Conservation (phyloP, 768 basidiomycete genomes). For the Leccinum olivaceopallidum region DNA sequence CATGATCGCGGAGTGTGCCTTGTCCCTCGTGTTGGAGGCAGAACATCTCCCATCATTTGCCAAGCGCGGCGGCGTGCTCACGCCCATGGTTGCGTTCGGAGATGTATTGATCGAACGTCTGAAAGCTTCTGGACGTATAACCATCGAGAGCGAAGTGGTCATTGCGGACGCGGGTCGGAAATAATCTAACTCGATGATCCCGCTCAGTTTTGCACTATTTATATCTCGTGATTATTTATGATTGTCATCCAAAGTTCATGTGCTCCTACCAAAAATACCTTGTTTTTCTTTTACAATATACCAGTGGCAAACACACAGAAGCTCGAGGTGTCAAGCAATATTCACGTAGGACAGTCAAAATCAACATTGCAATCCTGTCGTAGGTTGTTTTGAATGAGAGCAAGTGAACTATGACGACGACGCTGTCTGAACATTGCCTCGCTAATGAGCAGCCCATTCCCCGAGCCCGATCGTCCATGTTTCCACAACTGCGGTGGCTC, state of each 20-base stretch:
- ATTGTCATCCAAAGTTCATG: not conserved
- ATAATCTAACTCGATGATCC: not conserved
- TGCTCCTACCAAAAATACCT: not conserved
- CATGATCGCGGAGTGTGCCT: slow-evolving; percentile 78
- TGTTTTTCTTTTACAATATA: not conserved
- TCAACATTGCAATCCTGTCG: not conserved
- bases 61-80: slow-evolving; percentile 74
- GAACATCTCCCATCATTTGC: slow-evolving; percentile 58
- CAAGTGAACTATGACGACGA: not conserved
- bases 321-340: not conserved
- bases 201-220: not conserved
- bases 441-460: not conserved
- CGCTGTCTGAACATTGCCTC: slow-evolving; percentile 7
- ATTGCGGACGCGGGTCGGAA: slow-evolving; percentile 11
- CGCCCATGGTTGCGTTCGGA: slow-evolving; percentile 82
- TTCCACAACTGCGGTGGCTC: slow-evolving; percentile 8
- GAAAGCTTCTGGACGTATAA: slow-evolving; percentile 53
- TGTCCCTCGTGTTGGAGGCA: slow-evolving; percentile 61
- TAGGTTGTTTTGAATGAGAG: not conserved
- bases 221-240: not conserved
- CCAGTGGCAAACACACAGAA: not conserved
- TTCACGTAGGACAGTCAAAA: not conserved
- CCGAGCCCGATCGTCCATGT: slow-evolving; percentile 5
- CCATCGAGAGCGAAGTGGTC: slow-evolving; percentile 54
- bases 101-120: slow-evolving; percentile 71